Evolutionary conservation across 108 stramenopile species (phyloP), one percentile per base, ranked within the genome.

Genomic region (Bacterosira constricta): DNA sequence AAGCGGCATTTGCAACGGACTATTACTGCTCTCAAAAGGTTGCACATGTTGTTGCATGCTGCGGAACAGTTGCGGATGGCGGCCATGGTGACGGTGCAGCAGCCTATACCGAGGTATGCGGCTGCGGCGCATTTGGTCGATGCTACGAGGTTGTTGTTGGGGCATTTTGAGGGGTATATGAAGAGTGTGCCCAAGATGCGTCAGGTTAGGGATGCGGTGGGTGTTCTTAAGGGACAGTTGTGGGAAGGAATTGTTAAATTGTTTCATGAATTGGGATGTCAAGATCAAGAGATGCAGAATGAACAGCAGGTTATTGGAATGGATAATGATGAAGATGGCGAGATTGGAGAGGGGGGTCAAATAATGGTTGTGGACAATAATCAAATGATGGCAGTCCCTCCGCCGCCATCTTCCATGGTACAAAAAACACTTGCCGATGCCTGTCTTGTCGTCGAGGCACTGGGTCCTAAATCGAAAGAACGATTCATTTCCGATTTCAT

Each of bases 21-120:
- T 13, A 98, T 99, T 62, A 98, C 97, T 2, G 94, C 97, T 0
- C 71, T 99, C 30, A 98, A 98, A 63, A 73, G 95, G n/a, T 77
- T 99, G 70, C 99, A 99, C 81, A 98, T 99, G 99, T 72, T 99
- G 25, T 68, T 96, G 20, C 94, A 97, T 75, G 97, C 98, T 15
- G 96, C 98, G 20, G 92, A 94, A 52, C 94, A 96, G 59, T 80
- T 99, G 38, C 77, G 93, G n/a, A 53, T 72, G 66, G 81, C 89
- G 29, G 88, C 86, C 20, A 45, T 82, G 72, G 53, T 73, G 37
- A 35, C 65, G 1, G 31, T 13, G 12, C 13, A 15, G n/a, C 61
- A 77, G 15, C 87, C 88, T 13, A 77, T 86, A 39, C 83, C 86
- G 1, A 85, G 96, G 49, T 98, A 97, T 81, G 68, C 80, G 18